Percentiles rank a stretch among this genome's conserved stretches.
Conservation (phyloP, 345 rosid species). For the Balakata baccata region DNA sequence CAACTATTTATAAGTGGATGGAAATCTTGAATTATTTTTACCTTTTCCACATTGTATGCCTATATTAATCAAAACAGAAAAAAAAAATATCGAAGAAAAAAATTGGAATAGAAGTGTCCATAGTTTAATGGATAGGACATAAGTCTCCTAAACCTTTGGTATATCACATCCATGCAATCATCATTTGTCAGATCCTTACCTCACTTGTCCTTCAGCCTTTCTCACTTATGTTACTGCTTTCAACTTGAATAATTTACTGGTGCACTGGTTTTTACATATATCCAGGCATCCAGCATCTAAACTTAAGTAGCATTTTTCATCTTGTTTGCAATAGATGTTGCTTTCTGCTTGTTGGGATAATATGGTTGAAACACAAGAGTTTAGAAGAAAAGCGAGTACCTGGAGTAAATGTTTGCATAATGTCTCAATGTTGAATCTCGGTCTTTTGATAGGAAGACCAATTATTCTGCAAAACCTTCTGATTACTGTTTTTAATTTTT, state of each 20-base stretch:
- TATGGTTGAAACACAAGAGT: not conserved
- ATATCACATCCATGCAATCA: not conserved
- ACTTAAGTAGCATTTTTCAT: not conserved
- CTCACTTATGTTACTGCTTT: not conserved
- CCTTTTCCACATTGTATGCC: not conserved
- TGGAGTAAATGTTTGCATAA: not conserved
- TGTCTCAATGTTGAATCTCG: not conserved
- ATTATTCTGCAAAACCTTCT: not conserved
- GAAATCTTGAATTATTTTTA: not conserved
- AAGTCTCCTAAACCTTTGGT: no score
- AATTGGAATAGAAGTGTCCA: no score
- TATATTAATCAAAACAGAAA: not conserved
- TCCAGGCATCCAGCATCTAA: not conserved
- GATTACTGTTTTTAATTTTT: not conserved
- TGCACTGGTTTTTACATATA: not conserved
- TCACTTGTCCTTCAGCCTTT: not conserved
- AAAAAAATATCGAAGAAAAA: no score
- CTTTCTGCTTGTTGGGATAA: not conserved
- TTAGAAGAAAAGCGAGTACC: not conserved
- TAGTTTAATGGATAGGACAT: no score
- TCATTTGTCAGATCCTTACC: not conserved
- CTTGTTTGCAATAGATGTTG: not conserved
- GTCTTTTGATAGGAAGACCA: not conserved
- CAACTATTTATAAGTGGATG: not conserved
- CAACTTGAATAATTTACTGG: not conserved